Base-by-base conservation (phyloP, 1,139 yeast species). In the Zygosaccharomyces pseudobailii region DNA sequence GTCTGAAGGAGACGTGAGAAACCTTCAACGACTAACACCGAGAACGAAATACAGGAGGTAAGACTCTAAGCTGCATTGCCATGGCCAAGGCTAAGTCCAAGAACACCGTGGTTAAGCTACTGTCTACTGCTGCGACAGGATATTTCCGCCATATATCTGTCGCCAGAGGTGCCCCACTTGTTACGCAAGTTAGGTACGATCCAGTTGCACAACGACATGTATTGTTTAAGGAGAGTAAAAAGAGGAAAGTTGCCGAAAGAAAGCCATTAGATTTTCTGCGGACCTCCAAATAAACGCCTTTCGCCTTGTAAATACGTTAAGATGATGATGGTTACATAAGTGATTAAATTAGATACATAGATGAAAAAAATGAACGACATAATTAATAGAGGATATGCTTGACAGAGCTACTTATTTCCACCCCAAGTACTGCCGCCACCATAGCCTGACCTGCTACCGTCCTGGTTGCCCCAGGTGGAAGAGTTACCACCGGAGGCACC, bases 51-150 rank as follows among this genome's bases (percentile, higher is more conserved):
- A 13, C 33, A 30, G 13, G 33, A 30, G 33, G 33, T 19, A 30
- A 30, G 33, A 30, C 33, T n/a, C 13, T 10, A 30, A 30, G 33
- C 33, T 30, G 33, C 33, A 28, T 27, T 27, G 25, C 20, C 5
- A 64, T 63, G 66, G 65, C 67, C 21, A 59, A 75, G 58, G 72
- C 74, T 40, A 75, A 76, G 64, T 70, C 78, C 30, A 75, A 76
- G 60, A 74, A 74, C 50, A 77, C 85, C 6, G 75, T 83, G 42
- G 78, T 84, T 46, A 82, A 81, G 59, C 73, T 88, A 55, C 71
- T 87, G 2, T 87, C 96, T 1, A 76, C 92, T 1, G 97, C 97
- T 25, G 79, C 84, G 58, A 89, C 97, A 1, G 97, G 97, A 3
- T 86, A 76, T 66, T 80, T 81, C 65, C 80, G 94, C 64, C 84